Evolutionary conservation across 805 yeast genomes (phyloP).

Genomic region (Candida pseudoglaebosa): DNA sequence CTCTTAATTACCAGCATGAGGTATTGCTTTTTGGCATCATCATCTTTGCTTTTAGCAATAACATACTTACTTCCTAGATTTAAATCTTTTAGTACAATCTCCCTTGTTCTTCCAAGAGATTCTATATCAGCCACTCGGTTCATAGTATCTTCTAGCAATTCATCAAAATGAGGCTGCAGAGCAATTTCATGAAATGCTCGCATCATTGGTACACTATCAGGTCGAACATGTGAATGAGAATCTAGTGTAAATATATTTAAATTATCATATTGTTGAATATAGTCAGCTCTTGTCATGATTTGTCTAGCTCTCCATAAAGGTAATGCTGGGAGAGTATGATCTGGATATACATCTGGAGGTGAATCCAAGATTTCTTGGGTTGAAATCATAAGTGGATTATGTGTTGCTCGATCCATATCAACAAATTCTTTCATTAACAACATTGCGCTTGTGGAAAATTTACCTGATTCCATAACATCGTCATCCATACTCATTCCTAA

Average conservation of each 20-base stretch:
- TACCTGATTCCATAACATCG: slow-evolving; percentile 82
- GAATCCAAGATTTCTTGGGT: slow-evolving; percentile 30
- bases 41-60: slow-evolving; percentile 16
- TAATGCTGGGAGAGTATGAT: slow-evolving; percentile 62
- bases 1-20: slow-evolving; percentile 14
- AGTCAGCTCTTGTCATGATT: slow-evolving; percentile 81
- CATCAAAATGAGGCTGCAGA: slow-evolving; percentile 65
- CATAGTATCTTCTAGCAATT: slow-evolving; percentile 58
- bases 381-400: slow-evolving; percentile 20
- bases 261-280: slow-evolving; percentile 69
- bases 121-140: slow-evolving; percentile 74
- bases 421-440: slow-evolving; percentile 66
- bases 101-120: slow-evolving; percentile 73
- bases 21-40: slow-evolving; percentile 7
- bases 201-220: slow-evolving; percentile 88
- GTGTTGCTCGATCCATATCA: slow-evolving; percentile 51
- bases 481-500: slow-evolving; percentile 80
- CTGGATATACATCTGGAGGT: slow-evolving; percentile 16
- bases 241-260: slow-evolving; percentile 78
- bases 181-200: slow-evolving; percentile 80
- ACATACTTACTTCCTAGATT: slow-evolving; percentile 46
- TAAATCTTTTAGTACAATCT: slow-evolving; percentile 67
- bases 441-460: slow-evolving; percentile 73
- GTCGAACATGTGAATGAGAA: slow-evolving; percentile 65
- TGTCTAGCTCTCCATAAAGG: slow-evolving; percentile 85